Evolutionary conservation across 106 monocot genomes (phyloP), one percentile per base, ranked within the genome.

Genomic region (Xerophyta viscosa): DNA sequence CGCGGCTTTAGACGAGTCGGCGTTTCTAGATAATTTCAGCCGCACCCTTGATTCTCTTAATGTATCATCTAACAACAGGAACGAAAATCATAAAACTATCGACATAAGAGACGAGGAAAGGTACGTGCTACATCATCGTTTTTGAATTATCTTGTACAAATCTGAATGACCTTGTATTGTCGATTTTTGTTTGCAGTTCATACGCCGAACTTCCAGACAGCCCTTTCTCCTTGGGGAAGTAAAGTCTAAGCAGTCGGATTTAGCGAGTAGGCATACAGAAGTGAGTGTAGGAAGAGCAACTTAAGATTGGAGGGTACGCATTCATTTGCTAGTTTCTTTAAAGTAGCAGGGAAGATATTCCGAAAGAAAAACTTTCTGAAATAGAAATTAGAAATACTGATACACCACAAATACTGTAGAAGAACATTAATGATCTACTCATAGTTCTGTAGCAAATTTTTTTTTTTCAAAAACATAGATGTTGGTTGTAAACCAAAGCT

Each of bases 131-230:
- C 33, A 36, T 30, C 15, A 31, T 13, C 11, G 28, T 10, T 15
- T 13, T 28, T 26, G 11, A 50, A 22, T 50, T 15, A 50, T 9
- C 6, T 20, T 50, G n/a, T 24, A 23, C 50, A 36, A 8, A 50
- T 50, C 25, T 25, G 18, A 14, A 25, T 29, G 0, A 17, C 2
- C 17, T 8, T 48, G 24, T 5, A 7, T 36, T 36, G 4, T 14
- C 3, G 41, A 19, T 18, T 27, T 58, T 27, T 41, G 27, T 52
- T 58, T 63, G 63, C 68, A 67, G 71, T 29, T 50, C 29, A 50
- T 43, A 45, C 26, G 65, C 73, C 29, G 73, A 77, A n/a, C 77
- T 82, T 39, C 82, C 77, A 2, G 82, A 82, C 13, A 77, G 68
- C 46, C 77, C 77, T 0, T 82, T 82, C 52, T 37, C 46, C 37